These are phyloP conservation scores for Exserohilum turcica DNA, from an alignment of 2,329 filamentous ascomycete genomes.

Conservation along the genomic window DNA sequence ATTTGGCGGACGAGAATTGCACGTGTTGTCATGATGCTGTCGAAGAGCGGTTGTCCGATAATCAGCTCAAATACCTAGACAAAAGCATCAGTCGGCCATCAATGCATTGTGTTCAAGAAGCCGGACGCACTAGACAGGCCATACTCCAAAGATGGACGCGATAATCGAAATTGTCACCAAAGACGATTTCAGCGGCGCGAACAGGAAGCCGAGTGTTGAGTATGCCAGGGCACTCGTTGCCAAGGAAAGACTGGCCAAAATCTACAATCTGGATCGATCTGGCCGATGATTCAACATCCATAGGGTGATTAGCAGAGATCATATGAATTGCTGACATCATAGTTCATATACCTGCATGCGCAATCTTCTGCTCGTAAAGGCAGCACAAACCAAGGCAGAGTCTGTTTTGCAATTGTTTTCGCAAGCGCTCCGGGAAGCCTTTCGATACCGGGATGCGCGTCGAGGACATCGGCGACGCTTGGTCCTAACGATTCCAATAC, in stretches of 20 bases:
- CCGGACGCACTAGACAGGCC: too few relatives aligned
- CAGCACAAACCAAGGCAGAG: conserved; percentile 23
- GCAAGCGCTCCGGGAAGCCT: conserved; percentile 48
- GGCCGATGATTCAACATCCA: too few relatives aligned
- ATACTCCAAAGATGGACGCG: conserved; percentile 49
- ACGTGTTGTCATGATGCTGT: too few relatives aligned
- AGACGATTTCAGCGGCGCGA: conserved; percentile 49
- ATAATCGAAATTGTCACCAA: conserved; percentile 44
- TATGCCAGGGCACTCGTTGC: conserved; percentile 23
- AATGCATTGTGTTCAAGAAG: too few relatives aligned
- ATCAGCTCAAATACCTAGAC: too few relatives aligned
- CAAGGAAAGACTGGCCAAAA: conserved; percentile 48
- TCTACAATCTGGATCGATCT: conserved; percentile 42
- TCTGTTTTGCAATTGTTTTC: conserved; percentile 42
- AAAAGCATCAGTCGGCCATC: too few relatives aligned
- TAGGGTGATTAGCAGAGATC: too few relatives aligned
- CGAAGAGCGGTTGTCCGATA: too few relatives aligned
- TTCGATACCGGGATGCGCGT: conserved; percentile 14
- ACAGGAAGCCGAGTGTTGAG: conserved; percentile 45
- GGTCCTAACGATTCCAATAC: conserved; percentile 52
- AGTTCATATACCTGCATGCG: conserved; percentile 30
- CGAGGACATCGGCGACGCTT: conserved; percentile 47
- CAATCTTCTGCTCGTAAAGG: conserved; percentile 30
- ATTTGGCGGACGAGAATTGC: too few relatives aligned
- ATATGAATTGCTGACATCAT: not conserved